These are phyloP conservation scores for Leucosporidium scottii DNA, from an alignment of 768 basidiomycete genomes.

Conservation along the genomic window DNA sequence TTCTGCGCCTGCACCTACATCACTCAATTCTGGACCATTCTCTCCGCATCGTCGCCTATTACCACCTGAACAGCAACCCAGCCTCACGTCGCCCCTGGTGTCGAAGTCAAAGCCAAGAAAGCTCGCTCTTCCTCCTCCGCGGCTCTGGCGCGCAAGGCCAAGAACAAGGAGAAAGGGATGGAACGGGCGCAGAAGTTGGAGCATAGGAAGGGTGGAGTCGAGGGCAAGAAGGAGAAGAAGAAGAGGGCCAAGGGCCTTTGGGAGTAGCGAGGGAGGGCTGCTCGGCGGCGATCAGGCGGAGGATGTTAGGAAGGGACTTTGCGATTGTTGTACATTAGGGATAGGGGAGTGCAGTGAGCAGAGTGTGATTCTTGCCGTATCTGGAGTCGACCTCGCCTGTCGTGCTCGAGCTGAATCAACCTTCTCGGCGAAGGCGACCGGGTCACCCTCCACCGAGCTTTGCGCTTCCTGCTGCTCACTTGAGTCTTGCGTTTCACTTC, in stretches of 20 bases:
- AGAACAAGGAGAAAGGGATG: background rate
- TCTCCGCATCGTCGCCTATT: background rate
- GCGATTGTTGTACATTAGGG: too few relatives aligned
- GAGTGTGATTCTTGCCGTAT: too few relatives aligned
- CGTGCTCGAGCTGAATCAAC: too few relatives aligned
- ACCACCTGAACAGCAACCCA: background rate
- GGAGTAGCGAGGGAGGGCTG: background rate
- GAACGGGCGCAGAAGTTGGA: background rate
- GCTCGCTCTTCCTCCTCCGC: background rate
- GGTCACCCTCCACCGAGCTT: too few relatives aligned
- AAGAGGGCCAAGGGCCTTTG: background rate
- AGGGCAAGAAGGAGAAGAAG: constrained; percentile 1
- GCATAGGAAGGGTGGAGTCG: background rate
- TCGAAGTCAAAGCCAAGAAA: background rate
- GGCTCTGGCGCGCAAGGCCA: background rate
- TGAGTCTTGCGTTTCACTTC: too few relatives aligned
- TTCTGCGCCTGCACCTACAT: too few relatives aligned
- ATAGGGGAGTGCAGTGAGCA: too few relatives aligned
- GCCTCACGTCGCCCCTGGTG: background rate
- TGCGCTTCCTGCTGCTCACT: too few relatives aligned
- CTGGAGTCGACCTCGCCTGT: too few relatives aligned
- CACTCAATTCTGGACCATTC: background rate
- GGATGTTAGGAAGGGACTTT: background rate
- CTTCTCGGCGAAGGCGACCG: too few relatives aligned
- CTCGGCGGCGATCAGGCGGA: background rate